A percentile compares a stretch with the other conserved stretches of the same genome.
Evolutionary conservation across 2,329 filamentous ascomycete species (phyloP).

Genomic region (Cordyceps fumosorosea): DNA sequence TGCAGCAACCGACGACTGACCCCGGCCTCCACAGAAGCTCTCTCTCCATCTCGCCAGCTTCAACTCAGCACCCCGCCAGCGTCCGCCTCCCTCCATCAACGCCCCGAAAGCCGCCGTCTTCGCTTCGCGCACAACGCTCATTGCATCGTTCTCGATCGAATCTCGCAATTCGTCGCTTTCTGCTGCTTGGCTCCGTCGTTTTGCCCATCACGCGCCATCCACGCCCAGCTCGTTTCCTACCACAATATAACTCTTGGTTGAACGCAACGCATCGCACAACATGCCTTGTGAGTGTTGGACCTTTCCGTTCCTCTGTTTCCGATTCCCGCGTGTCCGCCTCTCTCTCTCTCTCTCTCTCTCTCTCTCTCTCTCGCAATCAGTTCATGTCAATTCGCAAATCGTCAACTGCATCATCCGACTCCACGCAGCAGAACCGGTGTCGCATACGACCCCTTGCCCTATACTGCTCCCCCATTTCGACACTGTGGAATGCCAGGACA

Average conservation of each 20-base stretch:
- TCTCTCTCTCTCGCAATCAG: too few relatives aligned
- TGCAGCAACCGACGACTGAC: neutral
- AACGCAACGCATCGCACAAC: conserved; percentile 6
- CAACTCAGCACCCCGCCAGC: neutral
- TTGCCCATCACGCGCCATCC: neutral
- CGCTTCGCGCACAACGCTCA: neutral
- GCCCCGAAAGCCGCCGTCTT: neutral
- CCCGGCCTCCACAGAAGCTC: neutral
- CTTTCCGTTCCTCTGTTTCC: neutral
- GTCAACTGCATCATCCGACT: too few relatives aligned
- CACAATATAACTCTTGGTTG: neutral
- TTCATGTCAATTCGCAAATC: too few relatives aligned
- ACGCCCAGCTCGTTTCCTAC: neutral
- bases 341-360: too few relatives aligned
- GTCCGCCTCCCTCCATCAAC: neutral
- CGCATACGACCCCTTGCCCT: neutral
- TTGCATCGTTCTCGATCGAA: neutral
- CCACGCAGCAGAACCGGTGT: too few relatives aligned
- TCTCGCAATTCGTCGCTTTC: neutral
- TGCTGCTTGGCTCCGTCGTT: neutral
- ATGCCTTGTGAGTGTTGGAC: conserved; percentile 10
- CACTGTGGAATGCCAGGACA: neutral
- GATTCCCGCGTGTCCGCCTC: too few relatives aligned
- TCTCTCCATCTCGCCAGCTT: neutral
- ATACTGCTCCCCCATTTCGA: neutral